phyloP scores from a whole-genome alignment of 345 rosid genomes.

The Clausena lansium region DNA sequence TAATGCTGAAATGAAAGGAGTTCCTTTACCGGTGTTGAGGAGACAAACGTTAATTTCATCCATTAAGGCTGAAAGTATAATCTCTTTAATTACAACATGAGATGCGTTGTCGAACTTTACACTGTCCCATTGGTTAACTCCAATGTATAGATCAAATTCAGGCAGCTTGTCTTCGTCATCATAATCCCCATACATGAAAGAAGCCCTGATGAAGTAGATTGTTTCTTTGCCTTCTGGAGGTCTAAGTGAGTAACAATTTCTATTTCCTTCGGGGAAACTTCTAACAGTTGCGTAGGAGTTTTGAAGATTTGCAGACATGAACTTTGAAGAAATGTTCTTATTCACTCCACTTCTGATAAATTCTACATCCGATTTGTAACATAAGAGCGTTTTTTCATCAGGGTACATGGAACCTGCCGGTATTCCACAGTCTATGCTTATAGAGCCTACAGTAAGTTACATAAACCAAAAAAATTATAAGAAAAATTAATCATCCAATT shows the following conservation, averaged over 20 bases:
- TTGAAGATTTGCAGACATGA: constrained; percentile 16
- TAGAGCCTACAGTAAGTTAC: constrained; percentile 19
- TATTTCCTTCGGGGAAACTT: constrained; percentile 28
- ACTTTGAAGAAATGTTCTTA: constrained; percentile 16
- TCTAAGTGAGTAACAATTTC: constrained; percentile 30
- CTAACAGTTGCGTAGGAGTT: constrained; percentile 10
- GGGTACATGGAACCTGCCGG: background rate
- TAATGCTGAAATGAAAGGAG: constrained; percentile 35
- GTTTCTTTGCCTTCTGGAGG: constrained; percentile 28
- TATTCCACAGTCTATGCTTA: constrained; percentile 37
- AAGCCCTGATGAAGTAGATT: constrained; percentile 29
- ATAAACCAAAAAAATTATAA: background rate
- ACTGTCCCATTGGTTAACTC: constrained; percentile 30
- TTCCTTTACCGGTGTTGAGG: constrained; percentile 24
- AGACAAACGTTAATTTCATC: constrained; percentile 32
- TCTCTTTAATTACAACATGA: constrained; percentile 31
- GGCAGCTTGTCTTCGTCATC: constrained; percentile 24
- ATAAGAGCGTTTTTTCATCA: constrained; percentile 14
- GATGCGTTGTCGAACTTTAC: constrained; percentile 27
- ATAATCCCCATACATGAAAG: constrained; percentile 38
- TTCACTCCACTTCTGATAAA: constrained; percentile 27
- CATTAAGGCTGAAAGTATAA: constrained; percentile 19
- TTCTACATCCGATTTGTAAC: constrained; percentile 13
- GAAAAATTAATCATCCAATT: background rate
- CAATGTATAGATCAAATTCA: constrained; percentile 19